Conservation (phyloP, 2,329 filamentous ascomycete genomes). For the Macrophomina pseudophaseolina region DNA sequence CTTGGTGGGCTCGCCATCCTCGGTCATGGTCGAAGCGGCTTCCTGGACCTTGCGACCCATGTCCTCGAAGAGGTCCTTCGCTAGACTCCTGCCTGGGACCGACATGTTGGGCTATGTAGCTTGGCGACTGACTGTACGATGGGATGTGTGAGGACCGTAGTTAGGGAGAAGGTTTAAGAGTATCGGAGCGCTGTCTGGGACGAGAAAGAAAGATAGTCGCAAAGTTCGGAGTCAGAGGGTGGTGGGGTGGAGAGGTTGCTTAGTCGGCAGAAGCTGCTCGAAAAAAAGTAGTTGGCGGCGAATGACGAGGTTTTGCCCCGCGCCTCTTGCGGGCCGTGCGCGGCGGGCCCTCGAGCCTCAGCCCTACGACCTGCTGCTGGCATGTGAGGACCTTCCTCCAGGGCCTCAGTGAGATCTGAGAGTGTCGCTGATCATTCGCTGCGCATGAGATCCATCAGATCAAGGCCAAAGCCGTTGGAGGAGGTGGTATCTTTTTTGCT, state of each 20-base stretch:
- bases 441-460: conserved; percentile 61
- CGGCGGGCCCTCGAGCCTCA: conserved; percentile 9
- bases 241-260: conserved; percentile 14
- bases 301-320: conserved; percentile 23
- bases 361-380: conserved; percentile 12
- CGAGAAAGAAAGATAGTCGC: not conserved
- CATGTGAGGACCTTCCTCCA: not conserved
- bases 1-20: conserved; percentile 50
- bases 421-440: conserved; percentile 30
- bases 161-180: not conserved
- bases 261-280: conserved; percentile 20
- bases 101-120: conserved; percentile 34
- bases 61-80: conserved; percentile 57
- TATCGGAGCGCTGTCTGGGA: not conserved
- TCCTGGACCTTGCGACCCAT: conserved; percentile 56
- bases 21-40: conserved; percentile 42
- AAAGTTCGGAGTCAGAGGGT: not conserved
- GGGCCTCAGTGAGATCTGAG: conserved; percentile 3
- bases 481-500: conserved; percentile 42
- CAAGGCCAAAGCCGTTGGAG: conserved; percentile 46
- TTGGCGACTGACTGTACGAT: not conserved
- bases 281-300: conserved; percentile 22
- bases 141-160: not conserved
- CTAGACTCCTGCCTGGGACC: conserved; percentile 41
- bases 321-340: conserved; percentile 16